These are phyloP conservation scores for Chalara sp. DNA, from an alignment of 2,329 filamentous ascomycete genomes.

Conservation along the genomic window DNA sequence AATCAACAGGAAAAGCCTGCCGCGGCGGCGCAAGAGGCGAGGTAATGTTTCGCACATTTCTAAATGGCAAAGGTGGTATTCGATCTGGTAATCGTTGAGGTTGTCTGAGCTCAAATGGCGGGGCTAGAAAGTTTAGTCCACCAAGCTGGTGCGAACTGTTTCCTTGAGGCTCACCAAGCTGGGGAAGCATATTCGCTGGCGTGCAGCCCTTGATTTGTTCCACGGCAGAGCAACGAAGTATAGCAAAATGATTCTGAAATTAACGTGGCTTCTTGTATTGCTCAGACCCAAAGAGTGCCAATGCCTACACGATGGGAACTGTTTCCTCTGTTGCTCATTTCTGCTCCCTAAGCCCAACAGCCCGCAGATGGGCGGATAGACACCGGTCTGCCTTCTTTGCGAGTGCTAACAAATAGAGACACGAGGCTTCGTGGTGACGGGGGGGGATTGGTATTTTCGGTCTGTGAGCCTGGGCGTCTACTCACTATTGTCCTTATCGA, in stretches of 20 bases:
- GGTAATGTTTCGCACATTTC: constrained; percentile 22
- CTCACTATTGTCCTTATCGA: no score
- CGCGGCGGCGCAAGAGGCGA: constrained; percentile 14
- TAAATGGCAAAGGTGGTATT: constrained; percentile 17
- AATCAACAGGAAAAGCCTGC: constrained; percentile 22
- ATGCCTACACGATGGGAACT: constrained; percentile 28
- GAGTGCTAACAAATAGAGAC: not conserved
- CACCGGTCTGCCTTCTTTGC: constrained; percentile 4
- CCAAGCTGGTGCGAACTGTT: constrained; percentile 22
- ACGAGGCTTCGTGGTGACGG: constrained; percentile 3
- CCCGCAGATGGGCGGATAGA: constrained; percentile 15
- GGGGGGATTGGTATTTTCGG: not conserved
- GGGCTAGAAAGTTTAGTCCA: constrained; percentile 17
- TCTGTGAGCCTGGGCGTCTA: no score
- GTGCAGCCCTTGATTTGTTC: constrained; percentile 3
- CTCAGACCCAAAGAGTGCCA: constrained; percentile 23
- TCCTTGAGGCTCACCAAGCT: constrained; percentile 36
- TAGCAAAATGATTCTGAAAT: no score
- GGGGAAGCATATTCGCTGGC: constrained; percentile 38
- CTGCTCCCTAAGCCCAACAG: constrained; percentile 19
- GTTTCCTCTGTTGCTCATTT: constrained; percentile 26
- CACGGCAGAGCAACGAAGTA: no score
- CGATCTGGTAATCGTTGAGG: constrained; percentile 16
- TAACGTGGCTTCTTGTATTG: not conserved
- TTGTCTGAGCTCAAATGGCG: constrained; percentile 19